Base-by-base conservation (phyloP, 768 basidiomycete genomes). In the Naematelia aurantialba region DNA sequence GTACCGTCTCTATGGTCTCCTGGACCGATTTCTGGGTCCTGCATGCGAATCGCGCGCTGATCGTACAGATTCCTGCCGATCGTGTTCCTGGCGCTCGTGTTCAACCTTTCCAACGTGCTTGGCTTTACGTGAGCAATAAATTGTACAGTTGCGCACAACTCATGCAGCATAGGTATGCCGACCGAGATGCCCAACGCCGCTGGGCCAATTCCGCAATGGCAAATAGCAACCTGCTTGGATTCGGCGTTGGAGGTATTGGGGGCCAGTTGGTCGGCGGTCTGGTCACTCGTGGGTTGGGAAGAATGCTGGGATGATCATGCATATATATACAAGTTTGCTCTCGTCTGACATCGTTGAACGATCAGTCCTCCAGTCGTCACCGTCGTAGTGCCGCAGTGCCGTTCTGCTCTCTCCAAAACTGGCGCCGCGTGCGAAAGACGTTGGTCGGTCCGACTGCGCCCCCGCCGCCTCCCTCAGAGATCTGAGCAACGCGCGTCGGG, bases 91-190 rank as follows among this genome's bases (percentile, higher is more conserved):
- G 96, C 96, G 0, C 81, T 98, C 49, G 88, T 98, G 34, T 98
- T 99, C 83, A 98, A 99, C 76, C 72, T 91, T 52, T 91, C 90
- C 8, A 98, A 97, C 66, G 89, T 87, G n/a, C 81, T 97, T 53
- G 94, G 94, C 11, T 98, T 97, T 80, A 96, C 92, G 50, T 98
- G 91, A 88, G 89, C 89, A 30, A 17, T 14, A n/a, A n/a, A n/a
- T n/a, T n/a, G n/a, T n/a, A n/a, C n/a, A n/a, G n/a, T n/a, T n/a
- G n/a, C n/a, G n/a, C n/a, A n/a, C n/a, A n/a, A n/a, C 34, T 39
- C 34, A 39, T 39, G 34, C 34, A 39, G 4, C n/a, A 45, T 30
- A 74, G 68, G 29, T 77, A 77, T 58, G 71, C 75, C 13, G 76
- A 74, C 73, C 85, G 92, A 51, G 94, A 98, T 69, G 89, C 94